These are phyloP conservation scores for Castanea crenata DNA, from an alignment of 306 rosid genomes.

Conservation along the genomic window DNA sequence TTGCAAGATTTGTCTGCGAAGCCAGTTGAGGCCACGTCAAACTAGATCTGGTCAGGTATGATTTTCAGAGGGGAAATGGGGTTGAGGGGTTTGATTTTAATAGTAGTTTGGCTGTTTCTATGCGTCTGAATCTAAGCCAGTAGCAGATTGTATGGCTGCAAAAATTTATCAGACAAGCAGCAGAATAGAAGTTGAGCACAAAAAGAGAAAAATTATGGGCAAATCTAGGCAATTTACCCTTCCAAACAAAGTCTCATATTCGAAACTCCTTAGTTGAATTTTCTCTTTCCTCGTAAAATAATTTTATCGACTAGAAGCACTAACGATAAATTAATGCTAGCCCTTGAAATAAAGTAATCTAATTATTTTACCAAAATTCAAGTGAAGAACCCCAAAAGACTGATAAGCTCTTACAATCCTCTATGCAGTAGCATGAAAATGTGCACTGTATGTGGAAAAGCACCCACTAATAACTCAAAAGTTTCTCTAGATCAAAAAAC, in stretches of 20 bases:
- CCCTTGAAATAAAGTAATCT: background rate
- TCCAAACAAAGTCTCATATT: background rate
- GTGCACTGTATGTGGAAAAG: background rate
- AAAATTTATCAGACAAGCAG: background rate
- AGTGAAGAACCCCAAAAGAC: background rate
- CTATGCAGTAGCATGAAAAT: background rate
- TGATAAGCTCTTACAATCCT: background rate
- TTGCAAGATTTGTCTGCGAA: conserved; percentile 47
- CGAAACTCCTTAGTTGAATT: background rate
- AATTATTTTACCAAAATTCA: background rate
- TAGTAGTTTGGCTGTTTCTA: background rate
- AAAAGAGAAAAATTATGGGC: background rate
- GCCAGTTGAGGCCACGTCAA: conserved; percentile 24
- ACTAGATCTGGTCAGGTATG: conserved; percentile 20
- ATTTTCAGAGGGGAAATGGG: background rate
- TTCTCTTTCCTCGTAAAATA: background rate
- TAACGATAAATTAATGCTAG: background rate
- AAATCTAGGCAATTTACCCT: background rate
- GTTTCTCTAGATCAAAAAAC: background rate
- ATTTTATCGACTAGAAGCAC: background rate
- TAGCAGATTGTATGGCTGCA: background rate
- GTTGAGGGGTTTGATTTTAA: background rate
- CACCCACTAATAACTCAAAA: background rate
- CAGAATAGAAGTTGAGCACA: background rate
- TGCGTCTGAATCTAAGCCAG: background rate